These are phyloP conservation scores for Cadophora luteo-olivacea DNA, from an alignment of 2,329 filamentous ascomycete species.

Conservation along the genomic window DNA sequence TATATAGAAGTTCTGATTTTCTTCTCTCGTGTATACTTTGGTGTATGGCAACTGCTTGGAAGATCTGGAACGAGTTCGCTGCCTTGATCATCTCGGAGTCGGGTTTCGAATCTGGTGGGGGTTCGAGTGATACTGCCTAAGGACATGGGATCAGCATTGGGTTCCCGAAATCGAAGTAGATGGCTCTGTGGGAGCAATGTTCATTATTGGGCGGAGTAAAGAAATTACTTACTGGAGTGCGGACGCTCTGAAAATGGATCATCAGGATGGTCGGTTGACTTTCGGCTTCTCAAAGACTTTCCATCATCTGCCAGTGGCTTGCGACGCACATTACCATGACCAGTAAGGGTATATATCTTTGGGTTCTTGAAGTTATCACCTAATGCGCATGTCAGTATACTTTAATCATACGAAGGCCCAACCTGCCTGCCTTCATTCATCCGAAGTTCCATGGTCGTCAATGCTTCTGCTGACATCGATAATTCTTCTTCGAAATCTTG, in stretches of 20 bases:
- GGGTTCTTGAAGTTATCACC: slow-evolving; percentile 33
- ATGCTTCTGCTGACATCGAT: slow-evolving; percentile 11
- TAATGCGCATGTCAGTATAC: slow-evolving; percentile 18
- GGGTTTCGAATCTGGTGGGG: slow-evolving; percentile 29
- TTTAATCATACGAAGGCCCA: background rate
- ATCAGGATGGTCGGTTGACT: slow-evolving; percentile 30
- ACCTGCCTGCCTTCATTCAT: slow-evolving; percentile 35
- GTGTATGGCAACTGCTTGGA: slow-evolving; percentile 21
- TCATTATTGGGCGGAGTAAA: background rate
- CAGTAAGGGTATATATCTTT: slow-evolving; percentile 31
- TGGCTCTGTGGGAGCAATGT: background rate
- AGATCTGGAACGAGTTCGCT: slow-evolving; percentile 24
- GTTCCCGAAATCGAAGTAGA: background rate
- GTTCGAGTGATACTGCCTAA: slow-evolving; percentile 23
- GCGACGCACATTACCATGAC: slow-evolving; percentile 31
- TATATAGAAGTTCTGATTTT: slow-evolving; percentile 16
- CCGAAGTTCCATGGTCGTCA: slow-evolving; percentile 31
- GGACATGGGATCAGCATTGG: background rate
- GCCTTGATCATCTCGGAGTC: slow-evolving; percentile 22
- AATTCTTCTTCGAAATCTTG: slow-evolving; percentile 23
- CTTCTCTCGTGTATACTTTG: background rate
- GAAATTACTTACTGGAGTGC: slow-evolving; percentile 12
- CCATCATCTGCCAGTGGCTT: slow-evolving; percentile 32
- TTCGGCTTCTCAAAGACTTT: slow-evolving; percentile 29
- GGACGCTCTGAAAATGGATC: slow-evolving; percentile 30